Evolutionary conservation across 2,329 filamentous ascomycete species (phyloP), one percentile per base, ranked within the genome.

Genomic region (Cercospora nicotianae): DNA sequence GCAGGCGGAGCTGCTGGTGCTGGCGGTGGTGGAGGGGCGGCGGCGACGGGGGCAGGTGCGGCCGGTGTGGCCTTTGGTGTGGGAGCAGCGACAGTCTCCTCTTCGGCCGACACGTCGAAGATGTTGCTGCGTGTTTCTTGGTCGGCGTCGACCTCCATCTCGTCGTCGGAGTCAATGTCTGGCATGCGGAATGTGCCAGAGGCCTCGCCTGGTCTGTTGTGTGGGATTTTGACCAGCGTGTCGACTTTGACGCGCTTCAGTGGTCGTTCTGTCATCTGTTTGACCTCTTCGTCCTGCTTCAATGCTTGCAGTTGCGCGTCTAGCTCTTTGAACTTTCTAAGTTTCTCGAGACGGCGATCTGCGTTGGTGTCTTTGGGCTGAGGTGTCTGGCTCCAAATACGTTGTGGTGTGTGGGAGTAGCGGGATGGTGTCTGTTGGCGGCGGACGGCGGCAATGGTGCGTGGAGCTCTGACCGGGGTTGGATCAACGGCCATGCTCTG

Each of bases 211-310:
- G 75, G 76, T 12, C 68, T 69, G 59, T 75, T 75, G 67, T 76
- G 75, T 62, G 76, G 76, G 30, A 78, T 76, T 12, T 33, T 48
- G 10, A 68, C 67, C 10, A 78, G 65, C n/a, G 73, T 65, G 63
- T 77, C 75, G 53, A 77, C 67, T 69, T 77, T 78, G 60, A 77
- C 75, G 23, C 74, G 68, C 72, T 78, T 78, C 39, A 65, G 64
- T 57, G 70, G 70, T 53, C 72, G 74, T 26, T 68, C 63, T 26
- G 73, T 69, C 45, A 73, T 73, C 62, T 77, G 72, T 36, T 58
- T 67, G 53, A 75, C 59, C 31, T 77, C 74, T 33, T 69, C 66
- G 45, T 77, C 74, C 36, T 72, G 33, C 66, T 73, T 66, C 63
- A 76, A 66, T 6, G 64, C 60, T 20, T 72, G 65, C n/a, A 75